Conservation (phyloP, 2,329 filamentous ascomycete species). For the Claviceps sp. region DNA sequence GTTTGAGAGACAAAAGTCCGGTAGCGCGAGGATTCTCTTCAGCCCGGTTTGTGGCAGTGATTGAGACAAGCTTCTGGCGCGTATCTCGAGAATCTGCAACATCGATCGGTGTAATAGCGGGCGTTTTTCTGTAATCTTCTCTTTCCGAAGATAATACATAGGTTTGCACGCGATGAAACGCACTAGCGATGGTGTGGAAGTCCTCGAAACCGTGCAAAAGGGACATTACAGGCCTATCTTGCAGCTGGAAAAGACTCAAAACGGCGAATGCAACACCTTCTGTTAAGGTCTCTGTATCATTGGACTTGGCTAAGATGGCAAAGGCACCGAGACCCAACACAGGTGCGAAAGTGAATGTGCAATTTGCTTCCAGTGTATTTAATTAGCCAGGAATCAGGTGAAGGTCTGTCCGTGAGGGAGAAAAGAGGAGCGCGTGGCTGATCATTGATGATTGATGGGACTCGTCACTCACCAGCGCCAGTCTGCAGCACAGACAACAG, state of each 20-base stretch:
- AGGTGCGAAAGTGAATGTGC: constrained; percentile 8
- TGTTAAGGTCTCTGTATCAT: constrained; percentile 7
- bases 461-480: constrained; percentile 3
- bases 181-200: constrained; percentile 10
- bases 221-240: constrained; percentile 10
- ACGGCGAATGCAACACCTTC: constrained; percentile 11
- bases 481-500: constrained; percentile 7
- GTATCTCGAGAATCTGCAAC: not conserved
- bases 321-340: constrained; percentile 10
- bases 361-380: constrained; percentile 5
- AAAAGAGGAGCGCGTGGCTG: not conserved
- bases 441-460: too few species aligned
- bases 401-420: not conserved
- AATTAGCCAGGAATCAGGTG: not conserved
- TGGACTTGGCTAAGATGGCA: constrained; percentile 7
- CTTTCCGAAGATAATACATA: constrained; percentile 10
- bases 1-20: not conserved
- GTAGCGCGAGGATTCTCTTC: not conserved
- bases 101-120: not conserved
- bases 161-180: constrained; percentile 10
- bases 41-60: not conserved
- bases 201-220: constrained; percentile 10
- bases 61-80: not conserved
- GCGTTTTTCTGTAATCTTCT: constrained; percentile 5
- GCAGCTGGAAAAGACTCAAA: constrained; percentile 10